These are phyloP conservation scores for Blumeriella jaapii DNA, from an alignment of 2,329 filamentous ascomycete genomes.

Conservation along the genomic window DNA sequence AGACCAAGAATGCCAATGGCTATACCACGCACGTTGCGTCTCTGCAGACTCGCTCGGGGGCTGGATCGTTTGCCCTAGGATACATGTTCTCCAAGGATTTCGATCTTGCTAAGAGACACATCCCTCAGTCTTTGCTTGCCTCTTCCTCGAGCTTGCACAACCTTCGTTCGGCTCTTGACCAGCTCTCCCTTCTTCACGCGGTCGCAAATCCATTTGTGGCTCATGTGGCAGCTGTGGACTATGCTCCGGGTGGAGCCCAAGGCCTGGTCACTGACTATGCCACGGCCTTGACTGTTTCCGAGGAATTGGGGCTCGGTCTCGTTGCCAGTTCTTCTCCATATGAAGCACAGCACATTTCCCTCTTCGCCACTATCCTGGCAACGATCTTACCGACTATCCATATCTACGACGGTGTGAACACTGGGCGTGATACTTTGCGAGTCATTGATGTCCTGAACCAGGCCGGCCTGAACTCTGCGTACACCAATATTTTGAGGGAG, in stretches of 20 bases:
- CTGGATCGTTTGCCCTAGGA: conserved; percentile 81
- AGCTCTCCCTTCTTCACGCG: conserved; percentile 81
- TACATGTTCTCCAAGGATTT: conserved; percentile 98
- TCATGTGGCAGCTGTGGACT: conserved; percentile 86
- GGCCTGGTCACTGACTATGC: conserved; percentile 83
- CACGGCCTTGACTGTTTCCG: conserved; percentile 65
- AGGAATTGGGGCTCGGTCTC: conserved; percentile 81
- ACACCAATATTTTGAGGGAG: conserved; percentile 53
- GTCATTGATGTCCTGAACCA: conserved; percentile 74
- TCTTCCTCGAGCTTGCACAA: conserved; percentile 72
- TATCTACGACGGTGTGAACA: conserved; percentile 76
- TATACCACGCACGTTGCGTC: conserved; percentile 66
- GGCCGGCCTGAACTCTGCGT: conserved; percentile 54
- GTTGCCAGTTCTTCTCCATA: conserved; percentile 78
- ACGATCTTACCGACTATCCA: conserved; percentile 73
- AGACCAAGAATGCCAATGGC: conserved; percentile 71
- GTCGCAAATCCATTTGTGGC: conserved; percentile 88
- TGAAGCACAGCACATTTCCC: conserved; percentile 88
- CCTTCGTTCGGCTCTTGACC: conserved; percentile 75
- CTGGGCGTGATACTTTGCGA: conserved; percentile 70
- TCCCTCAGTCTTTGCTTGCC: conserved; percentile 84
- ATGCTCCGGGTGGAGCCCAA: conserved; percentile 48
- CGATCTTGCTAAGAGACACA: conserved; percentile 77
- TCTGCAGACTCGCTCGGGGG: conserved; percentile 79
- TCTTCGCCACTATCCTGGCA: conserved; percentile 76